A percentile compares a stretch with the other conserved stretches of the same genome.
Evolutionary conservation across 176 grass and related monocot genomes (phyloP).

Genomic region (Aegilops speltoides): DNA sequence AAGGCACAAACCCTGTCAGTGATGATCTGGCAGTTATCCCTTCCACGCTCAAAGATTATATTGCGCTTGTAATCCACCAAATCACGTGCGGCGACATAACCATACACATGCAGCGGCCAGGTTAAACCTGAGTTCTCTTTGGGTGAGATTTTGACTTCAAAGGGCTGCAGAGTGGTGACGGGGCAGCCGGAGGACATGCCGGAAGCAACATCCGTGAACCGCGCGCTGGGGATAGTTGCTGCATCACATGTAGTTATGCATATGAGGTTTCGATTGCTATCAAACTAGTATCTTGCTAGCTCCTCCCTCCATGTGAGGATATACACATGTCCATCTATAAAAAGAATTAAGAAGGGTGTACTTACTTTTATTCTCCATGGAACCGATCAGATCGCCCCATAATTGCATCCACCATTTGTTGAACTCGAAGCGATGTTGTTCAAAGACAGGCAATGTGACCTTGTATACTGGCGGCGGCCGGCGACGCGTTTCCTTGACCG

Average conservation of each 20-base stretch:
- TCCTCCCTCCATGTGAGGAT: not conserved
- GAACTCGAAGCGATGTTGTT: not conserved
- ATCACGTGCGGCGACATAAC: not conserved
- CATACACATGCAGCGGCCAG: not conserved
- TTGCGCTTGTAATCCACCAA: not conserved
- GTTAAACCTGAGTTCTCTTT: not conserved
- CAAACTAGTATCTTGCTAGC: not conserved
- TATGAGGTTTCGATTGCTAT: not conserved
- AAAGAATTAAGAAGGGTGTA: not conserved
- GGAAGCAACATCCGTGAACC: not conserved
- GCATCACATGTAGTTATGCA: not conserved
- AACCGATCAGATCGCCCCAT: not conserved
- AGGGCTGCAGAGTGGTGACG: not conserved
- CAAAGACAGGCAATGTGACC: not conserved
- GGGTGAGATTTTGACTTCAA: not conserved
- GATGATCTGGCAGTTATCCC: not conserved
- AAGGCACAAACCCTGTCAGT: not conserved
- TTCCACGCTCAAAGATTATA: not conserved
- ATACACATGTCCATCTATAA: not conserved
- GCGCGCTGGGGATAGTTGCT: not conserved
- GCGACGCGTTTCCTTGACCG: not conserved
- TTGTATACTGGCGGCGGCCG: not conserved
- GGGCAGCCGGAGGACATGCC: not conserved
- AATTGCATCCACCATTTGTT: not conserved
- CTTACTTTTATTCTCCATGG: not conserved